Evolutionary conservation across 2,329 filamentous ascomycete species (phyloP), one percentile per base, ranked within the genome.

Genomic region (Alternaria novae-zelandiae): DNA sequence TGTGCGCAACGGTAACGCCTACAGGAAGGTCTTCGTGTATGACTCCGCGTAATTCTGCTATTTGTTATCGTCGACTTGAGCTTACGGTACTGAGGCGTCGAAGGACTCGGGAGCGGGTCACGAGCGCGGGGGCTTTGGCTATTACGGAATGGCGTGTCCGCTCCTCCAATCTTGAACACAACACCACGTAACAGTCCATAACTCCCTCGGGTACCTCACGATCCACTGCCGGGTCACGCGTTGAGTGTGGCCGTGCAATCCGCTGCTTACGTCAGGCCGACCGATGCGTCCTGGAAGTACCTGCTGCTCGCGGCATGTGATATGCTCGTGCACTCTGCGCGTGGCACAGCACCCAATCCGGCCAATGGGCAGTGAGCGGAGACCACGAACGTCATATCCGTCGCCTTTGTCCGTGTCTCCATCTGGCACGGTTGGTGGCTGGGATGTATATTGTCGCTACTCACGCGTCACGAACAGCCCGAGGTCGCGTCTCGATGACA

Each of bases 11-110:
- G 20, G 64, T 69, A 67, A 61, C 68, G 59, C 30, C 25, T 54
- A 64, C 28, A 59, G 66, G 66, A 56, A 65, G 62, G 68, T 64
- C 57, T 57, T 45, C 47, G 59, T 30, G 54, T 50, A 57, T 20
- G 56, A 25, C 30, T 57, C 45, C 32, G 53, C 59, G 59, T 25
- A 55, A 28, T 21, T 17, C 36, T 63, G 51, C 32, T 53, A 47
- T 30, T 61, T 47, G 54, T 44, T 61, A 49, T 54, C 43, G 32
- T 41, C 23, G 46, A 30, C 26, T 44, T 32, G 54, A 51, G 46
- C 59, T 54, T 30, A 26, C 36, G 30, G 20, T 43, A 21, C 20
- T 57, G 57, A 36, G 49, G 54, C 54, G 21, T 32, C 45, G 25
- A 51, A 21, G 45, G 21, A 28, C 26, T 50, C 54, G 53, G 46